Base-by-base conservation (phyloP, 1,284 basidiomycete species). In the Ustilago curta region DNA sequence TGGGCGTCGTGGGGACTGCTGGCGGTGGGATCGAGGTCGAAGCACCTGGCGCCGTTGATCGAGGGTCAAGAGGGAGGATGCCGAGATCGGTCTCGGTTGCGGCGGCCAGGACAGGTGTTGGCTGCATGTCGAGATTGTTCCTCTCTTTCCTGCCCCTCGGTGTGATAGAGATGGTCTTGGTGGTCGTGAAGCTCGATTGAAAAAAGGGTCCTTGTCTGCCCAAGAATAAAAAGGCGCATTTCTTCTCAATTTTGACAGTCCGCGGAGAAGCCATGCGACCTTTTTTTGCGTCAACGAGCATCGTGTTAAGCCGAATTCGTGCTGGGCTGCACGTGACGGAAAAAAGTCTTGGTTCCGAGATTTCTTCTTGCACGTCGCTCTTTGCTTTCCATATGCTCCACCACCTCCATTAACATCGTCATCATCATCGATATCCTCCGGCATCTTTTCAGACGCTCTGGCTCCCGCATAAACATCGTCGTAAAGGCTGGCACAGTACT, bases 51-150 rank as follows among this genome's bases (percentile, higher is more conserved):
- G 44, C 42, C 16, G 19, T 12, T 16, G 40, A 11, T 9, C 45
- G 23, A 8, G 19, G 9, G n/a, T 39, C n/a, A 6, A 35, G 45
- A 14, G 32, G 44, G 8, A 40, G 48, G 4, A n/a, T 48, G 44
- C 29, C 39, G 7, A n/a, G 31, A 16, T 39, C 59, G 4, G 56
- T 50, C 11, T 45, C 42, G 4, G 45, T 32, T 7, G 67, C 60
- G 5, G 67, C 60, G 5, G 52, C 31, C 18, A 64, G 49, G 1
- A 57, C 67, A 8, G 67, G 52, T 19, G 67, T 70, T 3, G 67
- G 60, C 37, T 64, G 48, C 67, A 70, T 70, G 11, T 19, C 35
- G 14, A 35, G 35, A 12, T 37, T 27, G 27, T 27, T n/a, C 29
- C 31, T 8, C 8, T 32, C 11, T 9, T 12, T 4, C 35, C 35